Base-by-base conservation (phyloP, 2,329 filamentous ascomycete genomes). In the Venturia aucupariae region DNA sequence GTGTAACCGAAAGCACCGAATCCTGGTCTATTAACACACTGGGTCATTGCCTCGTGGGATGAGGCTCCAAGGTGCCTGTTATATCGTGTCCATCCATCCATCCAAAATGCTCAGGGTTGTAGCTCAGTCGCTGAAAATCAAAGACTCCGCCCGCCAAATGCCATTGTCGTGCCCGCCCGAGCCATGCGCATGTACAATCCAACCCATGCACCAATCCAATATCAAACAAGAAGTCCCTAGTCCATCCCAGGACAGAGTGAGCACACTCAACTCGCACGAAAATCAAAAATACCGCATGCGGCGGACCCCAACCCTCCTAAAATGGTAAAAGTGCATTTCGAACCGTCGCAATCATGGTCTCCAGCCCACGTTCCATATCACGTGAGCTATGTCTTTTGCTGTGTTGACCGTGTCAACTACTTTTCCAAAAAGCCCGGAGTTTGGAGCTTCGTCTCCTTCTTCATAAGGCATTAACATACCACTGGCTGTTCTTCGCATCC, bases 381-480 rank as follows among this genome's bases (percentile, higher is more conserved):
- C 84, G 72, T 86, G 83, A 7, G 83, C 84, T 68, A 87, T 87
- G 68, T 87, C 84, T 65, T 79, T 78, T 44, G 84, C 84, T 1
- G 84, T 87, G 70, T 87, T 86, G 66, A 86, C 82, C 6, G 90
- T 93, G 76, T 95, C 90, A 73, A 92, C 86, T 61, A 95, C 86
- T 70, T 87, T 86, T 66, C 90, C 89, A 71, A 95, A 84, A 64
- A 95, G 81, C 59, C 88, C 88, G 62, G 81, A 75, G 8, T 77
- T 75, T 3, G 78, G 75, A 51, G 81, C 72, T 75, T 84, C 81
- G 8, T 57, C 51, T 62, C 82, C 79, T 68, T 91, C 89, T 66
- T 86, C 86, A 69, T 87, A 89, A 8, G 91, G 90, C 89, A 95
- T 92, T 70, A 96, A 89, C 90, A 96, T 95, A 69, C 91, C 92